Evolutionary conservation across 768 basidiomycete species (phyloP).

Genomic region (Neoboletus brunneissimus): DNA sequence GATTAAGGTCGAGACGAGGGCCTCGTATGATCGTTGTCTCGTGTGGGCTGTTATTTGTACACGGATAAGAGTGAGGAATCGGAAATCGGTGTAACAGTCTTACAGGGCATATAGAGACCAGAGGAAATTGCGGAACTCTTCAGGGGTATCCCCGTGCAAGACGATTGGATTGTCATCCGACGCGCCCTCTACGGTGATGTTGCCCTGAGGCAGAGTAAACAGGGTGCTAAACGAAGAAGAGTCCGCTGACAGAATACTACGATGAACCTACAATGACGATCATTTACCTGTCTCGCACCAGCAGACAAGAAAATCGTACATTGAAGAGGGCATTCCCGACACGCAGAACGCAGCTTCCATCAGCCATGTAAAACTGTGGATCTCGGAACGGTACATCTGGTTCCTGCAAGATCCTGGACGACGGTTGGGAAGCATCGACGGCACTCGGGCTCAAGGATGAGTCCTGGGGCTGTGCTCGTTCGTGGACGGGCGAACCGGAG

Average conservation of each 20-base stretch:
- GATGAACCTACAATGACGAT: constrained; percentile 46
- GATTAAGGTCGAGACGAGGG: constrained; percentile 47
- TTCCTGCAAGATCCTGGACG: constrained; percentile 6
- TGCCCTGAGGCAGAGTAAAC: constrained; percentile 66
- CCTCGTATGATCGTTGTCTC: constrained; percentile 52
- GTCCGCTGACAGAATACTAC: constrained; percentile 58
- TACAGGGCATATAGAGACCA: constrained; percentile 77
- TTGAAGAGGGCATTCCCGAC: constrained; percentile 68
- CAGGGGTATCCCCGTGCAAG: constrained; percentile 57
- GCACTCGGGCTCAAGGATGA: constrained; percentile 2
- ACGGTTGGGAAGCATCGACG: not conserved
- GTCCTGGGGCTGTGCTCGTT: constrained; percentile 10
- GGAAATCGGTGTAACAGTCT: constrained; percentile 24
- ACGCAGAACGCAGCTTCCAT: constrained; percentile 65
- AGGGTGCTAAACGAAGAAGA: constrained; percentile 61
- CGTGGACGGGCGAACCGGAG: constrained; percentile 8
- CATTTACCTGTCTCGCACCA: not conserved
- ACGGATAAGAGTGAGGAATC: not conserved
- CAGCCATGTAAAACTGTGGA: constrained; percentile 57
- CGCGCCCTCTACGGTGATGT: constrained; percentile 48
- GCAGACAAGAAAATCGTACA: constrained; percentile 38
- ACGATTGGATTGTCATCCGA: constrained; percentile 66
- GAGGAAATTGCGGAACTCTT: constrained; percentile 70
- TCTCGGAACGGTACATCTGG: constrained; percentile 36
- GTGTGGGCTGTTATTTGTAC: constrained; percentile 46